phyloP scores from a whole-genome alignment of 768 basidiomycete species.

The Mycena amicta region DNA sequence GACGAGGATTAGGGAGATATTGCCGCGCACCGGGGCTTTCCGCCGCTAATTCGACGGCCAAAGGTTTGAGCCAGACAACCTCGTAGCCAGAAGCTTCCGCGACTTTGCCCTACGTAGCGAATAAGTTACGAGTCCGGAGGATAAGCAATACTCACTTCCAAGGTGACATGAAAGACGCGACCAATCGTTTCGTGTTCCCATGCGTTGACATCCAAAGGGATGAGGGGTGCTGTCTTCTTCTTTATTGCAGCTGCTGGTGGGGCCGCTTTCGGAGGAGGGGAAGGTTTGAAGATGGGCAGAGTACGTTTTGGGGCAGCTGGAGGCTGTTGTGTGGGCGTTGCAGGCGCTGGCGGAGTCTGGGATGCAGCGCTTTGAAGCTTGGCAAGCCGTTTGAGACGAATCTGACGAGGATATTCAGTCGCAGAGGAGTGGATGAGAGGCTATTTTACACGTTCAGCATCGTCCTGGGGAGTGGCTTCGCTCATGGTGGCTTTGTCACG shows the following conservation, averaged over 20 bases:
- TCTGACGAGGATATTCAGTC: slow-evolving; percentile 49
- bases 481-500: slow-evolving; percentile 40
- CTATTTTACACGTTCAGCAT: slow-evolving; percentile 73
- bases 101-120: slow-evolving; percentile 47
- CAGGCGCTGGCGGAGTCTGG: slow-evolving; percentile 37
- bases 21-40: slow-evolving; percentile 53
- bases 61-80: slow-evolving; percentile 80
- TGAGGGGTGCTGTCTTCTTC: slow-evolving; percentile 44
- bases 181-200: slow-evolving; percentile 81
- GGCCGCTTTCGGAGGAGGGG: slow-evolving; percentile 32
- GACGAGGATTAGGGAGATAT: not conserved
- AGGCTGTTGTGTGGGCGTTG: slow-evolving; percentile 40
- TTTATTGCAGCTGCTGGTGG: slow-evolving; percentile 41
- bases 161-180: slow-evolving; percentile 73
- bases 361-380: slow-evolving; percentile 65
- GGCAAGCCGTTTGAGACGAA: slow-evolving; percentile 89
- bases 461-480: slow-evolving; percentile 62
- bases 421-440: not conserved
- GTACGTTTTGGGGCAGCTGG: slow-evolving; percentile 31
- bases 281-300: slow-evolving; percentile 7
- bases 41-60: slow-evolving; percentile 66
- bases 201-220: slow-evolving; percentile 53
- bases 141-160: slow-evolving; percentile 58
- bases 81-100: slow-evolving; percentile 67
- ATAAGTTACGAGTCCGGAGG: not conserved